phyloP scores from a whole-genome alignment of 495 filamentous ascomycete species.

The Aspergillus bertholletiae region DNA sequence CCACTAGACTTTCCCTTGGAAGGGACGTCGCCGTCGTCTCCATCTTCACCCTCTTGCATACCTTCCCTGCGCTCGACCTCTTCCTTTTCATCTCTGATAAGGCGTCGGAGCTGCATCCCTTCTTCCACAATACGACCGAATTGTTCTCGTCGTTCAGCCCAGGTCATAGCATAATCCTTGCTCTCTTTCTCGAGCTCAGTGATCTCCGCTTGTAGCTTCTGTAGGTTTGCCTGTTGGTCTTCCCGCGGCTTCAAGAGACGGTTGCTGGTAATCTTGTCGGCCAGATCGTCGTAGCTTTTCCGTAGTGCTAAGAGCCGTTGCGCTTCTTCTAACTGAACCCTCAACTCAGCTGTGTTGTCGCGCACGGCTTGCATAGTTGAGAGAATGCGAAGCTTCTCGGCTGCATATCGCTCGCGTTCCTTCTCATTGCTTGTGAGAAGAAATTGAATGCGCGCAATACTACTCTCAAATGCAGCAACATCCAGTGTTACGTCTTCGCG shows the following conservation, averaged over 20 bases:
- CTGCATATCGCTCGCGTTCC: slow-evolving; percentile 82
- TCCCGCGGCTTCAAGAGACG: slow-evolving; percentile 73
- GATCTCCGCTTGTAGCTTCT: slow-evolving; percentile 83
- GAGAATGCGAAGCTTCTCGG: slow-evolving; percentile 73
- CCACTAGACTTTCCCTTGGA: slow-evolving; percentile 50
- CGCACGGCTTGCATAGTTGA: slow-evolving; percentile 71
- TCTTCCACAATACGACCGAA: slow-evolving; percentile 91
- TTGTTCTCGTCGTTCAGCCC: slow-evolving; percentile 80
- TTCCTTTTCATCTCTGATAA: slow-evolving; percentile 96
- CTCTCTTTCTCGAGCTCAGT: slow-evolving; percentile 81
- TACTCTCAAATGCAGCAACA: slow-evolving; percentile 84
- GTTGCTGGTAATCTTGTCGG: slow-evolving; percentile 82
- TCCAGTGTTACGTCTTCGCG: slow-evolving; percentile 84
- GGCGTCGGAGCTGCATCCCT: slow-evolving; percentile 73
- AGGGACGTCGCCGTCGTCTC: slow-evolving; percentile 61
- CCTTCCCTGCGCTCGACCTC: slow-evolving; percentile 74
- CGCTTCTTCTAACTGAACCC: slow-evolving; percentile 69
- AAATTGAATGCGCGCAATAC: slow-evolving; percentile 84
- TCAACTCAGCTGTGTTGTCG: slow-evolving; percentile 68
- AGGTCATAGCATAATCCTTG: slow-evolving; percentile 74
- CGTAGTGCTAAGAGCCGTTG: slow-evolving; percentile 71
- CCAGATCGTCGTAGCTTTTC: slow-evolving; percentile 81
- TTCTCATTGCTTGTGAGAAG: slow-evolving; percentile 75
- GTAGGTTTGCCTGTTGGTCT: slow-evolving; percentile 75
- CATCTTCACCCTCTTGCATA: slow-evolving; percentile 73